Conservation (phyloP, 2,329 filamentous ascomycete species). For the Fusarium sp. region DNA sequence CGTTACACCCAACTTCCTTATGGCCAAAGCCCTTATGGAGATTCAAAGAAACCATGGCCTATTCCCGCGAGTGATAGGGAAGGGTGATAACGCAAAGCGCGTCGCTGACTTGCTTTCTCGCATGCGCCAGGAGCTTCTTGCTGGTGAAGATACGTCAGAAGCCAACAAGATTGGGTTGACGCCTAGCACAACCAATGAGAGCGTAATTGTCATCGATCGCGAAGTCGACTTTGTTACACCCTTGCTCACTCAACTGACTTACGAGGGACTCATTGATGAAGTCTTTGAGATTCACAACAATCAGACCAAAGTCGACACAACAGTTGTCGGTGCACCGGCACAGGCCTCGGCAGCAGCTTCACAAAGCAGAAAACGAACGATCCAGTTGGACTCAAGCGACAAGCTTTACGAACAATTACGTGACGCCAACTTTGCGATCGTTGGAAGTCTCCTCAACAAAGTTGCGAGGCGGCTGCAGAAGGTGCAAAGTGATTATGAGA, state of each 20-base stretch:
- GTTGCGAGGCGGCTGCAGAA: constrained; percentile 84
- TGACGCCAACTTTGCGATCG: constrained; percentile 94
- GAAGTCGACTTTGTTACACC: constrained; percentile 94
- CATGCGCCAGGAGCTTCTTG: constrained; percentile 89
- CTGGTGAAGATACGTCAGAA: constrained; percentile 77
- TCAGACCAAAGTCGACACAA: constrained; percentile 90
- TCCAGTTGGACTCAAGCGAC: constrained; percentile 88
- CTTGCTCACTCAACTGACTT: constrained; percentile 93
- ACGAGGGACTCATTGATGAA: constrained; percentile 95
- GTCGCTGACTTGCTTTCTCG: constrained; percentile 87
- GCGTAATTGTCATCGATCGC: constrained; percentile 92
- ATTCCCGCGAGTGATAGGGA: constrained; percentile 93
- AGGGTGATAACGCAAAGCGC: constrained; percentile 91
- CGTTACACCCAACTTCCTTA: constrained; percentile 86
- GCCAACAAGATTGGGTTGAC: constrained; percentile 72
- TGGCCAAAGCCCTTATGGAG: constrained; percentile 92
- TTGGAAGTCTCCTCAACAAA: constrained; percentile 88
- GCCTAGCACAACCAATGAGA: constrained; percentile 89
- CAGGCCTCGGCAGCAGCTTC: constrained; percentile 66
- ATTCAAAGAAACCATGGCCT: constrained; percentile 92
- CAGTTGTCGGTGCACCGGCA: constrained; percentile 80
- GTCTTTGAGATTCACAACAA: constrained; percentile 92
- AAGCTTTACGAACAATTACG: constrained; percentile 87
- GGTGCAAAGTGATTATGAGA: constrained; percentile 89
- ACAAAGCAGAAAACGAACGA: constrained; percentile 80